Conservation (phyloP, 129 eudicot genomes). For the Solidago caesia region DNA sequence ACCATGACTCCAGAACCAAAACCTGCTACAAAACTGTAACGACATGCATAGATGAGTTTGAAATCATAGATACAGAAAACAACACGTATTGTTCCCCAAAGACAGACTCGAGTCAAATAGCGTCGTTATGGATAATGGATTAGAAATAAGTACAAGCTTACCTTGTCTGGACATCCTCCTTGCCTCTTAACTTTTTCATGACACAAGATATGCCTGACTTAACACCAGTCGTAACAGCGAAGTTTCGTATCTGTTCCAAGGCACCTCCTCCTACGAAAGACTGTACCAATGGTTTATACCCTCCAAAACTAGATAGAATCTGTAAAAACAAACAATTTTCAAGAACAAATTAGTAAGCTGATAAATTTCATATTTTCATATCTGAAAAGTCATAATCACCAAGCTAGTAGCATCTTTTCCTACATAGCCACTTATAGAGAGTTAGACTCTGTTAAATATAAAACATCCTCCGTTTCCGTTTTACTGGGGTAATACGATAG, state of each 20-base stretch:
- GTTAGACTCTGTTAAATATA: background rate
- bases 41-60: background rate
- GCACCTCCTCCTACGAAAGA: background rate
- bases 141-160: background rate
- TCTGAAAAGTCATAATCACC: background rate
- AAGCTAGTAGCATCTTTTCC: background rate
- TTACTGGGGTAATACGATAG: no score
- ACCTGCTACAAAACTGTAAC: background rate
- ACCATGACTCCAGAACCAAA: conserved; percentile 14
- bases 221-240: conserved; percentile 2
- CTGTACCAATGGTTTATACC: background rate
- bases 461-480: background rate
- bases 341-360: background rate
- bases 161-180: conserved; percentile 1
- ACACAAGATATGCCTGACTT: conserved; percentile 2
- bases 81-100: background rate
- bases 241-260: background rate
- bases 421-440: no score
- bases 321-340: background rate
- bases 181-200: conserved; percentile 2
- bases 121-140: no score
- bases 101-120: background rate
- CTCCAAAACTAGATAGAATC: background rate
- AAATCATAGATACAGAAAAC: background rate
- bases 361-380: background rate